These are phyloP conservation scores for Schizosaccharomyces versatilis DNA, from an alignment of 1,139 yeast species.

Conservation along the genomic window DNA sequence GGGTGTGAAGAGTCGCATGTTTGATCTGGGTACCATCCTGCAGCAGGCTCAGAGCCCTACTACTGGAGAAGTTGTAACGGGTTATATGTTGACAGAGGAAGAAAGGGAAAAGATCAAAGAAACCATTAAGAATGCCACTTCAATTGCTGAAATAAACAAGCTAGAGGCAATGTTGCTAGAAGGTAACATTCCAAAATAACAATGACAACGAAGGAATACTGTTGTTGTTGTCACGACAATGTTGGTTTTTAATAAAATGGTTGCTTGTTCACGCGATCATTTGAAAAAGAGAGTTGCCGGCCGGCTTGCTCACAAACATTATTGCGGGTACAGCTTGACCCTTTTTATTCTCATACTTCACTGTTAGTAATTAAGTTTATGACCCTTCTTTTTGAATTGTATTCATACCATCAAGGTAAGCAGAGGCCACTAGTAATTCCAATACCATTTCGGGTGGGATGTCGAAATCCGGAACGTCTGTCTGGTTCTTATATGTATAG, in stretches of 20 bases:
- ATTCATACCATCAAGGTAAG: slow-evolving; percentile 40
- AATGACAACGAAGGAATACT: background rate
- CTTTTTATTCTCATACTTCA: too few relatives aligned
- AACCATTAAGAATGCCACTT: slow-evolving; percentile 38
- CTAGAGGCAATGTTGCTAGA: slow-evolving; percentile 27
- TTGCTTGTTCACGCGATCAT: too few relatives aligned
- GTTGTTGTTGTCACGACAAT: background rate
- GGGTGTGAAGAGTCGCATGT: slow-evolving; percentile 15
- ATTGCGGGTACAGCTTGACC: too few relatives aligned
- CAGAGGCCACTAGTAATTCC: slow-evolving; percentile 79
- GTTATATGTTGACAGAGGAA: slow-evolving; percentile 28
- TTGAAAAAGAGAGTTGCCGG: too few relatives aligned
- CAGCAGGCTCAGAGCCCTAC: slow-evolving; percentile 5
- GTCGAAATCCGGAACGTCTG: slow-evolving; percentile 61
- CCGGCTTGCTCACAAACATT: too few relatives aligned
- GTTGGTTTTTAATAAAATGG: background rate
- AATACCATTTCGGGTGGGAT: slow-evolving; percentile 87
- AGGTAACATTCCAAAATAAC: slow-evolving; percentile 9
- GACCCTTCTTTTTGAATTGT: background rate
- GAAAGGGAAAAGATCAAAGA: slow-evolving; percentile 32
- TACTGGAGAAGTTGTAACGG: slow-evolving; percentile 14
- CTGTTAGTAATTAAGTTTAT: background rate
- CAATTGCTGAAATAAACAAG: slow-evolving; percentile 50
- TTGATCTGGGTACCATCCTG: slow-evolving; percentile 11
- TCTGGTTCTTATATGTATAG: slow-evolving; percentile 27